Evolutionary conservation across 306 rosid species (phyloP), one percentile per base, ranked within the genome.

Genomic region (Quercus gilva): DNA sequence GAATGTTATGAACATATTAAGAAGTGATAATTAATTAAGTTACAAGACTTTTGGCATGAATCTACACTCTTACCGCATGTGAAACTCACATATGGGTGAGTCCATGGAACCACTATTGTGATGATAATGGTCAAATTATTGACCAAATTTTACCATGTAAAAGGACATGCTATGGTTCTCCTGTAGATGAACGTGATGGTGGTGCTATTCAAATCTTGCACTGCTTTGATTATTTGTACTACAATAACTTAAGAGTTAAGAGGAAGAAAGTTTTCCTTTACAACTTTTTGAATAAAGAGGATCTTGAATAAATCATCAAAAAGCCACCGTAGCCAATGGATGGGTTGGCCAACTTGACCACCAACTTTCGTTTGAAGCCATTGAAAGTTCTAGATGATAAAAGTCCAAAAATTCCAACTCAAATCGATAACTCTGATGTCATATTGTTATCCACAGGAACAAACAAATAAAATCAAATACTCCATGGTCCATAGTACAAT

Each of bases 231-330:
- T 18, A 74, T 81, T 61, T 69, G 55, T 59, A 35, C 19, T 10
- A 55, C 45, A 37, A 37, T 37, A 59, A 41, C 57, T 18, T 9
- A 21, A 23, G 29, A 51, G 23, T 41, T 52, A 2, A 26, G 60
- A 41, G 45, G 7, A 78, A 18, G 76, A 64, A 59, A 80, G 33
- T 25, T 5, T 13, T 56, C 79, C n/a, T 41, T 7, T 58, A 6
- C 68, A 61, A 60, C 82, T 51, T 80, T 80, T 80, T 74, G 76
- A 82, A 72, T 35, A 55, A 18, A 79, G 77, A 79, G 85, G 55
- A 52, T 79, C 67, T 83, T 71, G 76, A 59, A 67, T 79, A 76
- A 72, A 63, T 15, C 15, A 61, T 45, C 56, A 76, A 61, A 55
- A 75, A 43, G 29, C 28, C 72, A 71, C 37, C 61, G 58, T 65